Conservation (phyloP, 1,284 basidiomycete genomes). For the Schizophyllum amplum region DNA sequence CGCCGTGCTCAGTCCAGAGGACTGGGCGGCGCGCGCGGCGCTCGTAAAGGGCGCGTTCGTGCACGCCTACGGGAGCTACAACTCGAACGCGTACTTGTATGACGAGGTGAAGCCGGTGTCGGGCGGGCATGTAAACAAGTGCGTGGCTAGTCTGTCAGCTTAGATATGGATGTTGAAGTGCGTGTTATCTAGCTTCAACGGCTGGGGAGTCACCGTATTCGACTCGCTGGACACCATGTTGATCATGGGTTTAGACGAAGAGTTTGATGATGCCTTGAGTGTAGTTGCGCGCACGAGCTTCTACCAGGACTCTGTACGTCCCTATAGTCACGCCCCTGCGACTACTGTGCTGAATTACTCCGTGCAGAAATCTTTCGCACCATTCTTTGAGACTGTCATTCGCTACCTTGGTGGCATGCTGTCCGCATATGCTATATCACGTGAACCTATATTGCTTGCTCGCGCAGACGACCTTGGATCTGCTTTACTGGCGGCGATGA, state of each 20-base stretch:
- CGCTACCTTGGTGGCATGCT: conserved; percentile 69
- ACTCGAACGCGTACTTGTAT: conserved; percentile 40
- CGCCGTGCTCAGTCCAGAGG: background rate
- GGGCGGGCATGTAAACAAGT: conserved; percentile 31
- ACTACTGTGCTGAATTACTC: conserved; percentile 4
- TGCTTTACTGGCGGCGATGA: conserved; percentile 43
- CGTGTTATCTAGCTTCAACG: conserved; percentile 44
- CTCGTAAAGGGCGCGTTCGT: conserved; percentile 49
- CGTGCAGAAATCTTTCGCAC: conserved; percentile 28
- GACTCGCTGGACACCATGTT: conserved; percentile 75
- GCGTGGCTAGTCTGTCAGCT: conserved; percentile 7
- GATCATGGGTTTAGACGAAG: conserved; percentile 39
- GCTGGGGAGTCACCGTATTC: conserved; percentile 73
- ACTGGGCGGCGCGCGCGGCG: conserved; percentile 28
- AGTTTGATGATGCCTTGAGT: conserved; percentile 57
- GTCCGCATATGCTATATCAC: conserved; percentile 62
- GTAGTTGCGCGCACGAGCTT: conserved; percentile 43
- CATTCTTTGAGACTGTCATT: conserved; percentile 72
- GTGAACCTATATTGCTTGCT: conserved; percentile 39
- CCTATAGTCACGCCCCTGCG: conserved; percentile 14
- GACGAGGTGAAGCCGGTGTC: conserved; percentile 53
- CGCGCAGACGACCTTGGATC: conserved; percentile 45
- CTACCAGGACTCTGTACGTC: conserved; percentile 45
- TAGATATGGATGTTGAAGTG: background rate
- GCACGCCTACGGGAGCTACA: conserved; percentile 52